Percentiles rank a stretch among this genome's conserved stretches.
Evolutionary conservation across 1,139 yeast species (phyloP).

Genomic region (Blastobotrys proliferans): DNA sequence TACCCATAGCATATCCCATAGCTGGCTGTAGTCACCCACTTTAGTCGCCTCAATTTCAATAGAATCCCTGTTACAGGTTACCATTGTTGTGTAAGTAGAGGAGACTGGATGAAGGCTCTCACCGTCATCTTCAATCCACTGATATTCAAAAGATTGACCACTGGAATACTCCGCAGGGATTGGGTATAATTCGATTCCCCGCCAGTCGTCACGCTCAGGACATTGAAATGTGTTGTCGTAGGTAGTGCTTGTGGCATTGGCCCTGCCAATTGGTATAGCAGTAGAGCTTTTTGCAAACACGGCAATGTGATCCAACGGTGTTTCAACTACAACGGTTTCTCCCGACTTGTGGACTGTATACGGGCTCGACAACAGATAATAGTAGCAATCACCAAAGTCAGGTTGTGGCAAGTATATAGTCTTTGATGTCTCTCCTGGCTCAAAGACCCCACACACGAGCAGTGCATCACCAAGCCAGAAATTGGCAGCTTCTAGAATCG

Average conservation of each 20-base stretch:
- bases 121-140: conserved; percentile 1
- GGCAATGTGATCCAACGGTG: conserved; percentile 1
- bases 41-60: neutral
- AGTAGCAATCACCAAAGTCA: neutral
- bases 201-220: neutral
- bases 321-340: neutral
- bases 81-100: neutral
- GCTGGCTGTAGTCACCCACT: neutral
- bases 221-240: neutral
- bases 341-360: neutral
- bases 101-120: neutral
- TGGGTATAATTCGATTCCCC: neutral
- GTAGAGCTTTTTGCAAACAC: neutral
- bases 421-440: neutral
- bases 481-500: neutral
- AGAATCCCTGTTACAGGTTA: neutral
- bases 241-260: neutral
- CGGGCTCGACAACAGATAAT: neutral
- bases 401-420: neutral
- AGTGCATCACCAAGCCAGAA: conserved; percentile 1
- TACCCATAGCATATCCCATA: neutral
- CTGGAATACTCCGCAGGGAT: neutral
- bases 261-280: neutral
- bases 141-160: neutral
- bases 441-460: neutral